Conservation (phyloP, 1,284 basidiomycete species). For the Pulchroboletus neoregius region DNA sequence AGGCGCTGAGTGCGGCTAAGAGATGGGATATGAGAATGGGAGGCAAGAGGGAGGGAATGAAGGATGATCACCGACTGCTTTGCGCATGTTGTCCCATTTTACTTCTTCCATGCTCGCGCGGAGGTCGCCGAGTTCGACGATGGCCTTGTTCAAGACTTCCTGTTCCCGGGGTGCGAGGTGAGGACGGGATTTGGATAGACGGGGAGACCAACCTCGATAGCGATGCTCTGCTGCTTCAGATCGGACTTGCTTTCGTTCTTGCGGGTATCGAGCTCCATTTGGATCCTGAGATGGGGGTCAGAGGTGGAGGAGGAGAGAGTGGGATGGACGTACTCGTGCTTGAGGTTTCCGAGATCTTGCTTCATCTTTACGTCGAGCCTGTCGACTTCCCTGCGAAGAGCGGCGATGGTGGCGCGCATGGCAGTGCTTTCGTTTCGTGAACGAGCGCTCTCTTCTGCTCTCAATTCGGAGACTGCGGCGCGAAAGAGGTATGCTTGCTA, state of each 20-base stretch:
- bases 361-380: constrained; percentile 87
- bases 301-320: not conserved
- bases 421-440: constrained; percentile 84
- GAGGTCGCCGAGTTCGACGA: constrained; percentile 81
- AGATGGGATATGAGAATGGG: constrained; percentile 4
- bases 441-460: constrained; percentile 82
- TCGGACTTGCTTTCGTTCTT: constrained; percentile 93
- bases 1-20: constrained; percentile 58
- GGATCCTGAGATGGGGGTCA: constrained; percentile 55
- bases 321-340: constrained; percentile 74
- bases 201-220: constrained; percentile 67
- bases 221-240: constrained; percentile 82
- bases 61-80: constrained; percentile 67
- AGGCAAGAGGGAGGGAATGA: not conserved
- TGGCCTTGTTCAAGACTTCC: constrained; percentile 85
- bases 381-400: constrained; percentile 87
- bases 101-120: constrained; percentile 84
- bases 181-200: not conserved
- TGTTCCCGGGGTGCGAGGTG: constrained; percentile 7
- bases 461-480: constrained; percentile 88
- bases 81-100: constrained; percentile 89
- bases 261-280: constrained; percentile 93
- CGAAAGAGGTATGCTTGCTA: constrained; percentile 96
- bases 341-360: constrained; percentile 84
- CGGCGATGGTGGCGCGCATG: constrained; percentile 69